These are phyloP conservation scores for Antitrichia curtipendula DNA, from an alignment of 225 moss, liverwort and hornwort species.

Conservation along the genomic window DNA sequence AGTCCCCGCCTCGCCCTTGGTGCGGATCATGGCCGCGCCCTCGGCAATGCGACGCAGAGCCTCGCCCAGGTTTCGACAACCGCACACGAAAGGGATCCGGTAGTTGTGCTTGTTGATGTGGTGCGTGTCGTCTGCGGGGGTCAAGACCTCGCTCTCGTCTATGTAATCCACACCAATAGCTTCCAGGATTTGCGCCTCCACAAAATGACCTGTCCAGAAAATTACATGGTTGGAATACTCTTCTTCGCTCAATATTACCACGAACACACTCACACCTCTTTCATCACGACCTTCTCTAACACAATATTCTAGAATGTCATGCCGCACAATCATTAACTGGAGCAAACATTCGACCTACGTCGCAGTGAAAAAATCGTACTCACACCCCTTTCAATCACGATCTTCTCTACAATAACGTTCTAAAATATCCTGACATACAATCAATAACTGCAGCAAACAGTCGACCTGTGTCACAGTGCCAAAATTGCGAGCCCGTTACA, in stretches of 20 bases:
- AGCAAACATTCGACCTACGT: not conserved
- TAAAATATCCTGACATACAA: not conserved
- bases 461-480: not conserved
- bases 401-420: not conserved
- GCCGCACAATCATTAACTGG: not conserved
- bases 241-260: not conserved
- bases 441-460: not conserved
- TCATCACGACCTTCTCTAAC: too few species aligned
- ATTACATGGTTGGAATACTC: not conserved
- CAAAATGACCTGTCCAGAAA: slow-evolving; percentile 51
- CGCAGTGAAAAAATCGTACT: too few species aligned
- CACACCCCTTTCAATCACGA: not conserved
- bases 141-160: slow-evolving; percentile 89
- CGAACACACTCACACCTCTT: not conserved
- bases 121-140: slow-evolving; percentile 66
- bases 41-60: slow-evolving; percentile 77
- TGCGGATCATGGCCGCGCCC: slow-evolving; percentile 90
- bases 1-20: slow-evolving; percentile 88
- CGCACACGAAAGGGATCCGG: slow-evolving; percentile 82
- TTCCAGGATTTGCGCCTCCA: slow-evolving; percentile 90
- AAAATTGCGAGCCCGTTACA: not conserved
- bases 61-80: slow-evolving; percentile 84
- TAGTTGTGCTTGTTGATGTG: slow-evolving; percentile 98
- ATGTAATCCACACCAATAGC: slow-evolving; percentile 91
- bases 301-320: not conserved